Base-by-base conservation (phyloP, 495 filamentous ascomycete genomes). In the Hypoxylon fragiforme region DNA sequence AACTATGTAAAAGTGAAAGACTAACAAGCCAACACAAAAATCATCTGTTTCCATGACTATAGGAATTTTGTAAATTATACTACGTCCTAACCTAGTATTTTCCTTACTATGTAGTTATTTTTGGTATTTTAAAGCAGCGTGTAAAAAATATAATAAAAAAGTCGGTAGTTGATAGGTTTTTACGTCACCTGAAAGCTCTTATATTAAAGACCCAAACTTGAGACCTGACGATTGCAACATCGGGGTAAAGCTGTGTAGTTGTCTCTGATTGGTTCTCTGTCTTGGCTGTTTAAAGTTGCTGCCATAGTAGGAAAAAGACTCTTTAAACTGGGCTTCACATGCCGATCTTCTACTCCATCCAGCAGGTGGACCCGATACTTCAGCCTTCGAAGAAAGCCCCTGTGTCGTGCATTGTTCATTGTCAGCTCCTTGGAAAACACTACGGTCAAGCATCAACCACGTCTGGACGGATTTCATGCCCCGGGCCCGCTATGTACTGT, bases 161-260 rank as follows among this genome's bases (percentile, higher is more conserved):
- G 13, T 26, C 12, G n/a, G n/a, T n/a, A n/a, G n/a, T n/a, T n/a
- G n/a, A n/a, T n/a, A n/a, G n/a, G n/a, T 6, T 37, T 51, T 16
- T 22, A 55, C 57, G 46, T 61, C 57, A 61, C 28, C 0, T 50
- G 21, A 49, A 32, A 20, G 2, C 15, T 51, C 30, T 45, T 38
- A 54, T n/a, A 41, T 47, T 52, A 44, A 18, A 35, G n/a, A 47
- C 16, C 40, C 41, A 44, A 44, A 43, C 26, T 42, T 54, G 35
- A 56, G 44, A 43, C 34, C 44, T 44, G 20, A 42, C 3, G 24
- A 54, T 54, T 41, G 50, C 50, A 60, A 60, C 56, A 56, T 55
- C 24, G 4, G 14, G 15, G 46, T 44, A 46, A 19, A 28, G 11
- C 28, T 31, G n/a, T 15, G 26, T 46, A 38, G 42, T 62, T 45